Percentiles rank a stretch among this genome's conserved stretches.
Evolutionary conservation across 495 filamentous ascomycete species (phyloP).

Genomic region (Aspergillus bertholletiae): DNA sequence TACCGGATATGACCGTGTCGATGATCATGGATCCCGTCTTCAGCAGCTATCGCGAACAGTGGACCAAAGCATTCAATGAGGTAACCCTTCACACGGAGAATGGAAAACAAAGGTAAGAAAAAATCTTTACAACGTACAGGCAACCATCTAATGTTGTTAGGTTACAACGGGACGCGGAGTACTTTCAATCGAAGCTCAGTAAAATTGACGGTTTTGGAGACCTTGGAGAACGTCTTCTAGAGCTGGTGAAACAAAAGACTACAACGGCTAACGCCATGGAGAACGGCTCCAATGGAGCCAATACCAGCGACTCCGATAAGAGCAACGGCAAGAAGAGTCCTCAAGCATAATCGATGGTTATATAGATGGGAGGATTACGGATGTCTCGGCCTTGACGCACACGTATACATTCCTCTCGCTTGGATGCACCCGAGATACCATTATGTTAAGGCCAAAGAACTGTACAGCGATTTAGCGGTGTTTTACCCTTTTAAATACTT

Average conservation of each 20-base stretch:
- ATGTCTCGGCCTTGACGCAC: not conserved
- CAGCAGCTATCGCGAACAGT: constrained; percentile 77
- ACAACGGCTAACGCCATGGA: constrained; percentile 18
- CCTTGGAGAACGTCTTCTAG: constrained; percentile 62
- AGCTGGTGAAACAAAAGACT: constrained; percentile 62
- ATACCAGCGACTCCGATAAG: constrained; percentile 1
- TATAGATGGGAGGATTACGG: not conserved
- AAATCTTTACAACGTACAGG: constrained; percentile 10
- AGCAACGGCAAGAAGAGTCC: not conserved
- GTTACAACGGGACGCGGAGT: constrained; percentile 75
- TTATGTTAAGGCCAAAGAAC: not conserved
- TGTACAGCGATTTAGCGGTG: constrained; percentile 2
- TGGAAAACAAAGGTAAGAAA: constrained; percentile 69
- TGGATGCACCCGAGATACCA: not conserved
- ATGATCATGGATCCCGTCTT: constrained; percentile 94
- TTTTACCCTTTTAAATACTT: not conserved
- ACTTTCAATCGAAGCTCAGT: constrained; percentile 67
- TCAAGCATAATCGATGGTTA: not conserved
- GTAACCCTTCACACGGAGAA: constrained; percentile 61
- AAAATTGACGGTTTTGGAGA: constrained; percentile 79
- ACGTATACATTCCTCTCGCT: not conserved
- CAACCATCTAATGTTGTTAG: constrained; percentile 41
- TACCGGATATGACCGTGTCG: constrained; percentile 71
- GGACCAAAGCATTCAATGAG: constrained; percentile 70
- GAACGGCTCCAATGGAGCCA: not conserved